A percentile compares a stretch with the other conserved stretches of the same genome.
Conservation (phyloP, 1,139 yeast species). For the Debaryomyces psychrophilus region DNA sequence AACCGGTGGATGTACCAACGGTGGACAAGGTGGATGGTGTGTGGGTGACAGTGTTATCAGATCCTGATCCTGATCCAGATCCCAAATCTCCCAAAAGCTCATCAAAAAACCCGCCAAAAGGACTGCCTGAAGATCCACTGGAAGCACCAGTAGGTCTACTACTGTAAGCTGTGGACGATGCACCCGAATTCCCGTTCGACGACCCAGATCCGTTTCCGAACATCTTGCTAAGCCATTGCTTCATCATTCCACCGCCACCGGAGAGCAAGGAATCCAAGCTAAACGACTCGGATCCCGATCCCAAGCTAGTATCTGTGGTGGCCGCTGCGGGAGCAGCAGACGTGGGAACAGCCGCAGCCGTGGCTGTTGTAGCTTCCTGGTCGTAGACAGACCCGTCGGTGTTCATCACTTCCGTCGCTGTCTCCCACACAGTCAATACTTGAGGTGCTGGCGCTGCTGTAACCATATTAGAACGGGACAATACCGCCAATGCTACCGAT, state of each 20-base stretch:
- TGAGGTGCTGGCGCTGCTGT: conserved; percentile 34
- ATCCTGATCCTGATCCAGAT: conserved; percentile 2
- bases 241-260: conserved; percentile 11
- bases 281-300: conserved; percentile 13
- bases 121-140: not conserved
- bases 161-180: not conserved
- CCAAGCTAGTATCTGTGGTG: conserved; percentile 11
- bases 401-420: conserved; percentile 24
- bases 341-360: conserved; percentile 10
- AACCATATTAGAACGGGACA: conserved; percentile 11
- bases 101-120: not conserved
- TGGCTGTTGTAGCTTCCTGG: conserved; percentile 12
- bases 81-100: conserved; percentile 10
- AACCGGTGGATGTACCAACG: not conserved
- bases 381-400: conserved; percentile 21
- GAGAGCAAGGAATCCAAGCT: conserved; percentile 5
- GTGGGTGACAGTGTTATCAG: conserved; percentile 12
- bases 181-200: not conserved
- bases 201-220: not conserved
- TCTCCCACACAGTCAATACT: conserved; percentile 29
- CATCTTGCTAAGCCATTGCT: conserved; percentile 10
- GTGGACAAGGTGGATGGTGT: conserved; percentile 13
- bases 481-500: conserved; percentile 8
- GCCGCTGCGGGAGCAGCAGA: conserved; percentile 11
- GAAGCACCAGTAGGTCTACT: conserved; percentile 7